Evolutionary conservation across 495 filamentous ascomycete species (phyloP), one percentile per base, ranked within the genome.

Genomic region (Aspergillus conjunctus): DNA sequence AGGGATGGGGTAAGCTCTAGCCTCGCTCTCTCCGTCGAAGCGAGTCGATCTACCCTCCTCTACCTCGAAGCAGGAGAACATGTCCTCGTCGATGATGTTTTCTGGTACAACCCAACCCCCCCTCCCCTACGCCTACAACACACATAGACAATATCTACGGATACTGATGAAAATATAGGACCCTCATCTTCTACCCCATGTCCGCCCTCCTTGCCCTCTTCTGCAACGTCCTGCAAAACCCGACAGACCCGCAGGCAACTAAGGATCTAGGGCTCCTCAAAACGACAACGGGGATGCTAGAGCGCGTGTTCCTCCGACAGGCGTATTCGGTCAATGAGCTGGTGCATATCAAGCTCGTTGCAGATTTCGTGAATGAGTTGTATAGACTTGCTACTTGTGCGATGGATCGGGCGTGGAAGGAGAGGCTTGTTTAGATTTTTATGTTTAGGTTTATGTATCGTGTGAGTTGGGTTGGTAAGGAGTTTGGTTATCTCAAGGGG

Each of bases 111-210:
- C 12, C 18, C 15, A 34, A 8, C 33, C 18, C 32, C 17, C 30
- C 30, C 39, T 45, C 21, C 17, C 1, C 8, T 39, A 54, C 10
- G 21, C 11, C 9, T 12, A 15, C 0, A 22, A 56, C 18, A 26
- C 30, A 20, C 22, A 14, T 37, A 17, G 9, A 44, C 22, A 5
- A 52, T 11, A 41, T 22, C 44, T 11, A 18, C 18, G 0, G 9
- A 31, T 21, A 15, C 20, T 46, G 43, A 45, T 37, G 53, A 39
- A 33, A 39, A 31, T n/a, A 20, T 45, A 81, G 78, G 75, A 74
- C 73, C 11, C 60, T 82, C 0, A 71, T 82, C 15, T 82, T 81
- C 65, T 83, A 83, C 56, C 81, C 80, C 37, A 79, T 83, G 61
- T 79, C 80, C 18, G 80, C 80, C 30, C 68, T 81, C 20, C 68